phyloP scores from a whole-genome alignment of 345 rosid species.

The Lenwebbia sp. region DNA sequence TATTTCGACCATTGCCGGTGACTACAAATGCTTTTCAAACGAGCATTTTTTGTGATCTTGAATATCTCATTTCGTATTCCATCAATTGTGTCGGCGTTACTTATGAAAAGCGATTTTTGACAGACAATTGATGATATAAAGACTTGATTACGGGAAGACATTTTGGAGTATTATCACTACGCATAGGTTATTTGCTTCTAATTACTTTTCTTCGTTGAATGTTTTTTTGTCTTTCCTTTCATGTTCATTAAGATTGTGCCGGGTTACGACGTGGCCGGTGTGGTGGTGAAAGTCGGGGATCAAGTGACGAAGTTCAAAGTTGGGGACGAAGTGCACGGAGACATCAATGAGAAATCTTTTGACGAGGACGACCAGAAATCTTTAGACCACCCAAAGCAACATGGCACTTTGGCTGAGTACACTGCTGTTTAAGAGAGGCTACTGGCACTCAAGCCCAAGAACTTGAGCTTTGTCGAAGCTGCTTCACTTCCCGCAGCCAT shows the following conservation, averaged over 20 bases:
- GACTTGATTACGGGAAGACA: neutral
- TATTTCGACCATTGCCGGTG: neutral
- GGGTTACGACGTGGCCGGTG: slow-evolving; percentile 77
- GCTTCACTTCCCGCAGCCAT: slow-evolving; percentile 75
- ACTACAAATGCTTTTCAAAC: neutral
- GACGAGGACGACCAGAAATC: slow-evolving; percentile 48
- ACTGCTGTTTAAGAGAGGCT: slow-evolving; percentile 76
- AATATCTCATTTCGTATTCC: neutral
- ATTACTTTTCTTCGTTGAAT: neutral
- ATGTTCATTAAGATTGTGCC: slow-evolving; percentile 50
- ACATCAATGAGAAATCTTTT: slow-evolving; percentile 69
- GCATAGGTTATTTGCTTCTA: neutral
- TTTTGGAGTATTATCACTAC: neutral
- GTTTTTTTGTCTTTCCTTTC: neutral
- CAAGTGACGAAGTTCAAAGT: slow-evolving; percentile 54
- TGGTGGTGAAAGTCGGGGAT: slow-evolving; percentile 65
- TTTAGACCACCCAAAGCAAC: slow-evolving; percentile 61
- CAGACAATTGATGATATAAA: neutral
- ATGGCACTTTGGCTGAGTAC: slow-evolving; percentile 66
- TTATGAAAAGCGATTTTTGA: neutral
- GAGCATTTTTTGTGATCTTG: neutral
- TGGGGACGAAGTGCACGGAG: slow-evolving; percentile 78
- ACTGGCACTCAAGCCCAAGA: slow-evolving; percentile 57
- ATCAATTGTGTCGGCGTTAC: neutral
- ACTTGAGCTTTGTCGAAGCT: slow-evolving; percentile 61